A percentile compares a stretch with the other conserved stretches of the same genome.
These are phyloP conservation scores for Piromyces finnis DNA, from an alignment of 192 early-diverging fungal species.

Conservation along the genomic window DNA sequence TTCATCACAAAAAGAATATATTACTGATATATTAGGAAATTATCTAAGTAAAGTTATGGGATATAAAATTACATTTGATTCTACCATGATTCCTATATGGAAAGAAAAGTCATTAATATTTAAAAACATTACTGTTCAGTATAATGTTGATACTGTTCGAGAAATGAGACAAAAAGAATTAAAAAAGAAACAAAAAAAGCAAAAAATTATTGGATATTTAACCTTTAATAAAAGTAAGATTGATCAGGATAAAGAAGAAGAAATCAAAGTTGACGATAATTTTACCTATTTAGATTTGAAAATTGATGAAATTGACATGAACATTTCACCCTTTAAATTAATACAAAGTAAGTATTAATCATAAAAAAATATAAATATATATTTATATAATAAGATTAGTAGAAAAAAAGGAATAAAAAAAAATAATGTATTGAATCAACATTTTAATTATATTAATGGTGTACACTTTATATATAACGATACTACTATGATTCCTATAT, in stretches of 20 bases:
- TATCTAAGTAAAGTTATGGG: conserved; percentile 68
- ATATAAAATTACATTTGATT: conserved; percentile 68
- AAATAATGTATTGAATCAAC: background rate
- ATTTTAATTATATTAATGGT: no score
- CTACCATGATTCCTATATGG: conserved; percentile 86
- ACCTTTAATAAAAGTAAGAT: background rate
- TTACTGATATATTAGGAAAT: conserved; percentile 55
- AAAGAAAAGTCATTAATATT: conserved; percentile 68
- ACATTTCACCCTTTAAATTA: background rate
- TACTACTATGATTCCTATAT: no score
- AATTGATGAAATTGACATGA: conserved; percentile 3
- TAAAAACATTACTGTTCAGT: conserved; percentile 51
- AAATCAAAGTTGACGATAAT: conserved; percentile 41
- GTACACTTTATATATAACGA: no score
- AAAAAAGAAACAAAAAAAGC: background rate
- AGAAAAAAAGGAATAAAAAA: conserved; percentile 2
- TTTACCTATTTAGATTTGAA: conserved; percentile 74
- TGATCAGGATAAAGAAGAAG: background rate
- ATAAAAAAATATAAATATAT: conserved; percentile 1
- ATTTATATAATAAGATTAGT: conserved; percentile 15
- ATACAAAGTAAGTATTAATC: conserved; percentile 1
- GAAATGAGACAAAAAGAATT: background rate
- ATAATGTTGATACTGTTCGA: conserved; percentile 7
- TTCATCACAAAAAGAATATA: conserved; percentile 29
- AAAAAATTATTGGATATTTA: background rate